Evolutionary conservation across 1,284 basidiomycete genomes (phyloP).

Genomic region (Schizophyllum commune): DNA sequence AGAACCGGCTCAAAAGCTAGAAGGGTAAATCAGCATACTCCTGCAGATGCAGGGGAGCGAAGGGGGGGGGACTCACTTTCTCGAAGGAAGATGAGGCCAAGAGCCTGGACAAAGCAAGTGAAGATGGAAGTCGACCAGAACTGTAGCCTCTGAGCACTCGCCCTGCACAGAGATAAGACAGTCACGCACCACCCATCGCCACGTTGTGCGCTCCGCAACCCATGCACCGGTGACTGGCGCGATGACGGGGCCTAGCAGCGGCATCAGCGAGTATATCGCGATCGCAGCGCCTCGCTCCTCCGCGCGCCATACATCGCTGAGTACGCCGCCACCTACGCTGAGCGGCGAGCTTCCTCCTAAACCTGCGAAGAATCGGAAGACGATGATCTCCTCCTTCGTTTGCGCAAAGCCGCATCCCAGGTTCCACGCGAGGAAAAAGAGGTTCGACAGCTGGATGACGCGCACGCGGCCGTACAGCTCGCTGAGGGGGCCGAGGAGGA

Average conservation of each 20-base stretch:
- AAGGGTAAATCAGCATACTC: not conserved
- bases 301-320: conserved; percentile 64
- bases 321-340: conserved; percentile 58
- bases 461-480: conserved; percentile 17
- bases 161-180: too few relatives aligned
- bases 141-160: conserved; percentile 23
- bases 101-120: conserved; percentile 38
- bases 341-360: conserved; percentile 60
- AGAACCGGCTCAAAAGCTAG: conserved; percentile 59
- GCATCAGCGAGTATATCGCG: conserved; percentile 62
- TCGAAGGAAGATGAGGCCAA: conserved; percentile 50
- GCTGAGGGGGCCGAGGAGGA: conserved; percentile 37
- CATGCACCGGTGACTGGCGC: conserved; percentile 62
- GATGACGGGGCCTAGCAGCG: conserved; percentile 54
- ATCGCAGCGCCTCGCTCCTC: conserved; percentile 65
- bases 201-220: conserved; percentile 52
- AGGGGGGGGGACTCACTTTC: conserved; percentile 44
- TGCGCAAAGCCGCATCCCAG: conserved; percentile 58
- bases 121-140: conserved; percentile 59
- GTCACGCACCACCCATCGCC: conserved; percentile 59
- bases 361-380: conserved; percentile 59
- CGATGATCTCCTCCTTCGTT: conserved; percentile 48
- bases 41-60: not conserved
- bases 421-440: conserved; percentile 37
- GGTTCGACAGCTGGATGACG: not conserved